phyloP scores from a whole-genome alignment of 345 rosid species.

The Rubroshorea leprosula region DNA sequence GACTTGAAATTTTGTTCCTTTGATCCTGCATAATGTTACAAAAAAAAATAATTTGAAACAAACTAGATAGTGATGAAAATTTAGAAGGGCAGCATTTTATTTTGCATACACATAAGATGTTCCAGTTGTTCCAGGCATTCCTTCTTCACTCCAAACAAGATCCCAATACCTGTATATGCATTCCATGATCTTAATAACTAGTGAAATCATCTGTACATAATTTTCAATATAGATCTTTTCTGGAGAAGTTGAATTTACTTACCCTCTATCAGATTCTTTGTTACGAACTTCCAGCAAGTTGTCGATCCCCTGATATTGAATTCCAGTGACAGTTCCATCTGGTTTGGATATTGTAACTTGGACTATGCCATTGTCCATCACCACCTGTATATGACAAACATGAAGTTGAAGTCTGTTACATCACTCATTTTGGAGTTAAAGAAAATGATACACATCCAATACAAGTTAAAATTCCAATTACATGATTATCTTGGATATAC shows the following conservation, averaged over 20 bases:
- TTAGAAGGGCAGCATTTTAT: not conserved
- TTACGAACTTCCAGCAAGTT: constrained; percentile 44
- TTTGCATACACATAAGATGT: constrained; percentile 34
- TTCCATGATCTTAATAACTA: not conserved
- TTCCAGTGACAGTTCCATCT: constrained; percentile 37
- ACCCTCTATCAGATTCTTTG: constrained; percentile 43
- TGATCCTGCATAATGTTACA: constrained; percentile 30
- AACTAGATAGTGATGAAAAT: not conserved
- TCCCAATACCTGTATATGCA: constrained; percentile 46
- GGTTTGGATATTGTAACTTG: constrained; percentile 42
- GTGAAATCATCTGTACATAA: not conserved
- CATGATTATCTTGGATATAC: constrained; percentile 27
- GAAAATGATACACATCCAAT: not conserved
- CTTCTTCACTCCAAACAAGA: constrained; percentile 47
- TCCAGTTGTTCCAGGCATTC: constrained; percentile 45
- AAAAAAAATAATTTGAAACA: not conserved
- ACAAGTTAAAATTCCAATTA: too few relatives aligned
- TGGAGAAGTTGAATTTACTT: constrained; percentile 18
- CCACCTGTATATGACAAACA: constrained; percentile 27
- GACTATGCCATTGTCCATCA: constrained; percentile 38
- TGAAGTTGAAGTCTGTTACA: not conserved
- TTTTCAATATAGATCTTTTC: not conserved
- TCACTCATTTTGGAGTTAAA: not conserved
- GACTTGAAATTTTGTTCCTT: constrained; percentile 39
- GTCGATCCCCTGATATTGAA: constrained; percentile 35